Evolutionary conservation across 495 filamentous ascomycete genomes (phyloP).

Genomic region (Aspergillus steynii): DNA sequence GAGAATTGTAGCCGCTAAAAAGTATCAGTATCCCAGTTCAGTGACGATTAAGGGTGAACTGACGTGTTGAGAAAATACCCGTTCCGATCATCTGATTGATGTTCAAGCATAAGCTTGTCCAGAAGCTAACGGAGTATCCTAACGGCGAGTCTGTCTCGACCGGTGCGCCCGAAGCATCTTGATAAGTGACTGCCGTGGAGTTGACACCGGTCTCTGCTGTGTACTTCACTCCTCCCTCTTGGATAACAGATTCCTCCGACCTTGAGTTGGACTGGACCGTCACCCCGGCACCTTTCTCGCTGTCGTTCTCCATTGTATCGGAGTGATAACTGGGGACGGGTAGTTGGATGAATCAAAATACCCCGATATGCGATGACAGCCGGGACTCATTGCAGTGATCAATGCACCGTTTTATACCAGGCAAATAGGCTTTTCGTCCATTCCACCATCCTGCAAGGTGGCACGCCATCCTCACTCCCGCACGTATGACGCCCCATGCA

Average conservation of each 20-base stretch:
- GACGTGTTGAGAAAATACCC: slow-evolving; percentile 65
- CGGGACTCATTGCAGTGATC: too few relatives aligned
- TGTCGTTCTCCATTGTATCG: too few relatives aligned
- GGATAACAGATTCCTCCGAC: slow-evolving; percentile 11
- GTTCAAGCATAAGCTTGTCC: slow-evolving; percentile 61
- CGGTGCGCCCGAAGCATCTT: slow-evolving; percentile 63
- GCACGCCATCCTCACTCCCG: too few relatives aligned
- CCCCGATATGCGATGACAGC: too few relatives aligned
- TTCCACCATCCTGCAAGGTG: too few relatives aligned
- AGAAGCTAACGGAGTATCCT: slow-evolving; percentile 56
- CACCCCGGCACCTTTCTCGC: too few relatives aligned
- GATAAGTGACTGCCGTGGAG: slow-evolving; percentile 54
- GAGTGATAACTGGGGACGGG: too few relatives aligned
- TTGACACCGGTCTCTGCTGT: slow-evolving; percentile 56
- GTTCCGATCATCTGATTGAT: slow-evolving; percentile 68
- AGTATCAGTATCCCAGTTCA: background rate
- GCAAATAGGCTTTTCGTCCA: too few relatives aligned
- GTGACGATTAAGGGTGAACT: slow-evolving; percentile 15
- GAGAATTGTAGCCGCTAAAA: slow-evolving; percentile 54
- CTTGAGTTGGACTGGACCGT: too few relatives aligned
- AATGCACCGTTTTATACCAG: too few relatives aligned
- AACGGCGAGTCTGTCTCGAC: slow-evolving; percentile 59
- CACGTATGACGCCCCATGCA: too few relatives aligned
- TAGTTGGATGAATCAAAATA: too few relatives aligned
- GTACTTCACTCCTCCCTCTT: slow-evolving; percentile 46